Base-by-base conservation (phyloP, 2,329 filamentous ascomycete genomes). In the Aureobasidium sp. region DNA sequence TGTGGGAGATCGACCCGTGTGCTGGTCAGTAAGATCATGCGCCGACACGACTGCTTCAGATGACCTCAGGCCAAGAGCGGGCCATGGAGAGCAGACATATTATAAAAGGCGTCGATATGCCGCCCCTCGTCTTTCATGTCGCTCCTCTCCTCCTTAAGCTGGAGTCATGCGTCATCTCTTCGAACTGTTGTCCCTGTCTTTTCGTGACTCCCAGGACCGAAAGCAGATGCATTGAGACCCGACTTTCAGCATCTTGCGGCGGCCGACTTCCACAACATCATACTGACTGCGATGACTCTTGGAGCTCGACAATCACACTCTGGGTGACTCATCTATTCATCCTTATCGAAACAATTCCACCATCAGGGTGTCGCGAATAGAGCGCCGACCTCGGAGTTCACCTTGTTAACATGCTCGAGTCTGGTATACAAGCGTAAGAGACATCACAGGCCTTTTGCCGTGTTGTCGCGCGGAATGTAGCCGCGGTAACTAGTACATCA, bases 1-100 rank as follows among this genome's bases (percentile, higher is more conserved):
- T 47, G 42, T 58, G 42, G 54, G 41, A 36, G 54, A 58, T 47
- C 54, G 30, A 58, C 54, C 42, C 54, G 54, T n/a, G 30, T 47
- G 27, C 41, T 47, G 54, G 41, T 37, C n/a, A 58, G 42, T 41
- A 58, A 47, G n/a, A 27, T 21, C n/a, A 30, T 37, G 37, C 16
- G 27, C 54, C 39, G 36, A 57, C 39, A 13, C 11, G 5, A 34
- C 27, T 2, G 29, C 29, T 45, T 30, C 30, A 27, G 37, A 47
- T 58, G 54, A 58, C 42, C 54, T 37, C 14, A 25, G 14, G 11
- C 21, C 5, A n/a, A 37, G 30, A 47, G 27, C 13, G 21, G 21
- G 8, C 37, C 21, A 21, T 21, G 21, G 21, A 21, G 14, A 49
- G 9, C 5, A 5, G 21, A 1, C 21, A 21, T 21, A 21, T 21